Percentiles rank a stretch among this genome's conserved stretches.
phyloP scores from a whole-genome alignment of 2,329 filamentous ascomycete species.

The Fusarium guadeloupense region DNA sequence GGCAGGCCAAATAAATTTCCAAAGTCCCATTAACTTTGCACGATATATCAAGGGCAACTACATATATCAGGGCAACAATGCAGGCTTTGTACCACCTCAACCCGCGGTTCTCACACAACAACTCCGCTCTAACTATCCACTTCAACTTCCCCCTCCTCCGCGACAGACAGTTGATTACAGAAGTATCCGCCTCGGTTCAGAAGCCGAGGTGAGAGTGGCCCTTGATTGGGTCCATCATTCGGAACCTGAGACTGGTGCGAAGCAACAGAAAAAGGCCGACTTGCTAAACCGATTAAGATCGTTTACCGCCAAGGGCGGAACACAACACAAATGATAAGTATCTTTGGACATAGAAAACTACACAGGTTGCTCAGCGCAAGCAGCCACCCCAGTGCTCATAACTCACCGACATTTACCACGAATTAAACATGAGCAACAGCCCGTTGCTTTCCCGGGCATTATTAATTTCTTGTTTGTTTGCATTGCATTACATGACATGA shows the following conservation, averaged over 20 bases:
- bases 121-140: not conserved
- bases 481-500: not conserved
- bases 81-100: conserved; percentile 5
- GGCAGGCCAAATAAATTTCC: conserved; percentile 9
- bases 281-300: conserved; percentile 36
- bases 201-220: conserved; percentile 71
- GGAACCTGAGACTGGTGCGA: conserved; percentile 28
- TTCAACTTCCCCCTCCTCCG: not conserved
- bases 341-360: conserved; percentile 15
- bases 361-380: conserved; percentile 15
- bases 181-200: conserved; percentile 62
- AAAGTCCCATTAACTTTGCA: conserved; percentile 6
- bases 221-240: conserved; percentile 65
- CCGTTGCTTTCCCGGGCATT: conserved; percentile 15
- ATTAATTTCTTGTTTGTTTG: conserved; percentile 12
- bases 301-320: conserved; percentile 16
- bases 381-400: conserved; percentile 5
- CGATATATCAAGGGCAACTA: conserved; percentile 30
- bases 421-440: conserved; percentile 1
- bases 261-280: conserved; percentile 29
- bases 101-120: conserved; percentile 15
- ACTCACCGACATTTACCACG: conserved; percentile 10
- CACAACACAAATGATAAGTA: conserved; percentile 9
- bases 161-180: conserved; percentile 16
- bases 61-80: conserved; percentile 3